Conservation (phyloP, 306 rosid genomes). For the Castanea mollissima region DNA sequence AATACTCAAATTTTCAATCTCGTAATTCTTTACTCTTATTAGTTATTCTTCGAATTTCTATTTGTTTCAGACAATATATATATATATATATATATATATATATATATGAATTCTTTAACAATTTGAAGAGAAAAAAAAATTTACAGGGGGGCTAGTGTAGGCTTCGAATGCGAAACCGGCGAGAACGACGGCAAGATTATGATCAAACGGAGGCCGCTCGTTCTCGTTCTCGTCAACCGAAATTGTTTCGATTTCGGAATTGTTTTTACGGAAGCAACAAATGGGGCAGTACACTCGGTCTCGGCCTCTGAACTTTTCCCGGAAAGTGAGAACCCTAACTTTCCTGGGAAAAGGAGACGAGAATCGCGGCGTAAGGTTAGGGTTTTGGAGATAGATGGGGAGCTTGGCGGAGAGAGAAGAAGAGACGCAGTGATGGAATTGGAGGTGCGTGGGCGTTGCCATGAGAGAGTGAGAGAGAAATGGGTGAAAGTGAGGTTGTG, state of each 20-base stretch:
- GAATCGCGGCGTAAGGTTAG: slow-evolving; percentile 27
- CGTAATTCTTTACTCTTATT: too few relatives aligned
- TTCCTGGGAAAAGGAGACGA: slow-evolving; percentile 29
- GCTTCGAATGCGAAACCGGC: slow-evolving; percentile 96
- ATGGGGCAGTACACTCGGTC: slow-evolving; percentile 34
- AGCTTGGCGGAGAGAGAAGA: slow-evolving; percentile 29
- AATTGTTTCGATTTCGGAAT: slow-evolving; percentile 35
- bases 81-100: too few relatives aligned
- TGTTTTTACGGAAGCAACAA: slow-evolving; percentile 40
- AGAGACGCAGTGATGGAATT: slow-evolving; percentile 33
- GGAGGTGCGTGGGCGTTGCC: slow-evolving; percentile 52
- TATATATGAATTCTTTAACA: background rate
- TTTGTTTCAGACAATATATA: too few relatives aligned
- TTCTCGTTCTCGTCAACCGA: slow-evolving; percentile 31
- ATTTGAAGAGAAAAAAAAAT: background rate
- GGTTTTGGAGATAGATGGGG: background rate
- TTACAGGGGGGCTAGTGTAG: slow-evolving; percentile 73
- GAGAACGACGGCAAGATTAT: slow-evolving; percentile 83
- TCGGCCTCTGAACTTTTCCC: slow-evolving; percentile 8
- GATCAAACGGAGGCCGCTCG: slow-evolving; percentile 70
- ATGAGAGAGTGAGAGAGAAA: background rate
- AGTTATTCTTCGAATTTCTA: too few relatives aligned
- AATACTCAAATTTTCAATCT: too few relatives aligned
- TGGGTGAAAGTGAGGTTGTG: background rate
- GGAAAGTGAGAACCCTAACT: slow-evolving; percentile 24